These are phyloP conservation scores for Daldinia sp. DNA, from an alignment of 2,329 filamentous ascomycete genomes.

Conservation along the genomic window DNA sequence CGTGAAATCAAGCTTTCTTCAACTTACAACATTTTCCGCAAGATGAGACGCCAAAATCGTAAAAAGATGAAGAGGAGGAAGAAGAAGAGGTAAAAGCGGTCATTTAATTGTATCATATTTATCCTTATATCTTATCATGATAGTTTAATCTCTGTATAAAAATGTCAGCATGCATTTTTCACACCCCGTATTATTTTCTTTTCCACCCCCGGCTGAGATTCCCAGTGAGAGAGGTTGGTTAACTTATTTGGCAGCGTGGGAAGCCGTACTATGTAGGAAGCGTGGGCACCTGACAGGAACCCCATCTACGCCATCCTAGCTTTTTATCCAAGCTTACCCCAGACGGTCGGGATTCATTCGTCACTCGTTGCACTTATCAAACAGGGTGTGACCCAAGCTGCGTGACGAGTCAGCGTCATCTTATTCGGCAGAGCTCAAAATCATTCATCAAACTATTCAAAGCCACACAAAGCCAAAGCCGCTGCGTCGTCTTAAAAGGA, in stretches of 20 bases:
- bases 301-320: not conserved
- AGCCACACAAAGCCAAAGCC: not conserved
- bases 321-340: slow-evolving; percentile 8
- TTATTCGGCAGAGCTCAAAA: not conserved
- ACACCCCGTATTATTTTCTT: no score
- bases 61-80: not conserved
- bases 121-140: not conserved
- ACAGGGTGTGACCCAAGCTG: slow-evolving; percentile 11
- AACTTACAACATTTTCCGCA: not conserved
- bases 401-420: slow-evolving; percentile 15
- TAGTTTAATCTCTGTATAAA: no score
- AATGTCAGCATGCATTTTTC: no score
- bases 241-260: no score
- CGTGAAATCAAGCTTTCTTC: no score
- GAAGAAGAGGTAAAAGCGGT: not conserved
- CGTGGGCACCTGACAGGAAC: not conserved
- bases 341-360: slow-evolving; percentile 12
- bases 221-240: no score
- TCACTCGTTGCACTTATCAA: not conserved
- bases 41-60: not conserved
- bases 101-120: not conserved
- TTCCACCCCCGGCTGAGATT: not conserved
- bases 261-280: no score
- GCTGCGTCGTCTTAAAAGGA: not conserved
- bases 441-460: not conserved